Evolutionary conservation across 1,284 basidiomycete species (phyloP).

Genomic region (Sanghuangporus sanghuang): DNA sequence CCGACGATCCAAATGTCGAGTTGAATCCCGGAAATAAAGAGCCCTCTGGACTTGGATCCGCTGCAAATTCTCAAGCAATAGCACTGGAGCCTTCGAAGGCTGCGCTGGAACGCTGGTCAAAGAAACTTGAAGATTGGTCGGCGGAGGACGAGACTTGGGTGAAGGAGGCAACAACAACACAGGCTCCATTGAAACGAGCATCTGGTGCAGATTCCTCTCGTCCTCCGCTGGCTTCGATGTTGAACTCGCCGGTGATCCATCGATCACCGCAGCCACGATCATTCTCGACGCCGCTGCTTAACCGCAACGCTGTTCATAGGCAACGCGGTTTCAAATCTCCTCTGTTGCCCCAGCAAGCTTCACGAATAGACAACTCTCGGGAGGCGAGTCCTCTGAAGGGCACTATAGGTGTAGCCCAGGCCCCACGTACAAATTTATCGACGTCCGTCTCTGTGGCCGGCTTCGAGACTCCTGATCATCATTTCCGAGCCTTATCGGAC

Average conservation of each 20-base stretch:
- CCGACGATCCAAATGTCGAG: background rate
- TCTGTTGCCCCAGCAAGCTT: slow-evolving; percentile 22
- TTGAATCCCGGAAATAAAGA: background rate
- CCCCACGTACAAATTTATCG: background rate
- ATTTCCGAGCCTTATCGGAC: background rate
- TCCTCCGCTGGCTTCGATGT: slow-evolving; percentile 4
- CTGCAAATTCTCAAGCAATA: slow-evolving; percentile 28
- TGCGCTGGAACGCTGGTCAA: slow-evolving; percentile 52
- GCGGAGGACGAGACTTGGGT: slow-evolving; percentile 31
- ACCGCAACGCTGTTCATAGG: background rate
- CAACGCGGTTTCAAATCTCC: slow-evolving; percentile 52
- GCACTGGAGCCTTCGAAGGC: slow-evolving; percentile 48
- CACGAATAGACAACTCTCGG: slow-evolving; percentile 21
- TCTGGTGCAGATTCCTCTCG: background rate
- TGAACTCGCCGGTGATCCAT: background rate
- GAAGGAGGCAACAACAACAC: background rate
- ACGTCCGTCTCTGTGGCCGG: slow-evolving; percentile 8
- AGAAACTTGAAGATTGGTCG: slow-evolving; percentile 50
- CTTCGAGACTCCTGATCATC: background rate
- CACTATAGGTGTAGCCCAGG: background rate
- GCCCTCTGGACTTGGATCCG: background rate
- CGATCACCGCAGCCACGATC: slow-evolving; percentile 9
- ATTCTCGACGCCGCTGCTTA: slow-evolving; percentile 5
- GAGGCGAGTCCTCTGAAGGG: slow-evolving; percentile 18
- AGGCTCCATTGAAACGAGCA: background rate